A percentile compares a stretch with the other conserved stretches of the same genome.
Evolutionary conservation across 345 rosid species (phyloP).

Genomic region (Hypericum androsaemum): DNA sequence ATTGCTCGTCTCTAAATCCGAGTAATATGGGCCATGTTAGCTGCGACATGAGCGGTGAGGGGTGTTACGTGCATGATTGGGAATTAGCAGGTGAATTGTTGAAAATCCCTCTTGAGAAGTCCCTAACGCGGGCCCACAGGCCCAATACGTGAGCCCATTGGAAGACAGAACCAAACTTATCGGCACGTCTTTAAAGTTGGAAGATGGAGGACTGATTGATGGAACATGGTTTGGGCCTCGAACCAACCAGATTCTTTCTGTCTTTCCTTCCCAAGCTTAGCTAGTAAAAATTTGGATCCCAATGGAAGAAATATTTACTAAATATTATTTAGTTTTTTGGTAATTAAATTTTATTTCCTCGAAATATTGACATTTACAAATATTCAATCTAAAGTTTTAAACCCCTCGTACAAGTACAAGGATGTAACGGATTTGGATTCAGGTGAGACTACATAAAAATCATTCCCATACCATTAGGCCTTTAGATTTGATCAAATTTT

Average conservation of each 20-base stretch:
- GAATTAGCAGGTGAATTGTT: neutral
- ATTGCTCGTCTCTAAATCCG: too few relatives aligned
- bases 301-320: neutral
- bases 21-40: too few relatives aligned
- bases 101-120: conserved; percentile 4
- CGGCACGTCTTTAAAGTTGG: neutral
- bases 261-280: conserved; percentile 1
- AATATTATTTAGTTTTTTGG: neutral
- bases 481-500: too few relatives aligned
- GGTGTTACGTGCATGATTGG: too few relatives aligned
- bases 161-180: conserved; percentile 8
- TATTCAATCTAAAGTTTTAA: too few relatives aligned
- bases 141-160: conserved; percentile 15
- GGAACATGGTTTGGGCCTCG: conserved; percentile 8
- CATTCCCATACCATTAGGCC: too few relatives aligned
- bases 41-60: too few relatives aligned
- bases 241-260: conserved; percentile 14
- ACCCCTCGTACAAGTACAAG: too few relatives aligned
- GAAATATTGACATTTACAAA: too few relatives aligned
- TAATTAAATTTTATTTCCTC: too few relatives aligned
- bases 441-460: too few relatives aligned
- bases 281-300: neutral
- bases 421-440: too few relatives aligned
- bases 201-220: conserved; percentile 20
- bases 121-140: conserved; percentile 9